Percentiles rank a stretch among this genome's conserved stretches.
phyloP scores from a whole-genome alignment of 2,329 filamentous ascomycete genomes.

The Cladosporium sp. region DNA sequence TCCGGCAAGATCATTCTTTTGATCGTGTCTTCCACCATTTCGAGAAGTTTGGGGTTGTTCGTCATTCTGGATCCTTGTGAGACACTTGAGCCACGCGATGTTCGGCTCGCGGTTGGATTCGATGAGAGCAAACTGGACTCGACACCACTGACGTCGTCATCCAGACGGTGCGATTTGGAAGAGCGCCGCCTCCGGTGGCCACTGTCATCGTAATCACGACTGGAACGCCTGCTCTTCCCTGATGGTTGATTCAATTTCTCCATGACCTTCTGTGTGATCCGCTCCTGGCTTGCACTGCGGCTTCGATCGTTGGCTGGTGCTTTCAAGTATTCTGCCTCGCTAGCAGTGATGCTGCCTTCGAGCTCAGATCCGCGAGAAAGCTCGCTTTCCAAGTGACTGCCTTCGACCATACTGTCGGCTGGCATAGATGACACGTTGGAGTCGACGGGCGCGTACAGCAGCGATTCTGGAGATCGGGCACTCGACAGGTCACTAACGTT shows the following conservation, averaged over 20 bases:
- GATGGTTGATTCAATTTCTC: slow-evolving; percentile 57
- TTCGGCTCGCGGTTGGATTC: slow-evolving; percentile 50
- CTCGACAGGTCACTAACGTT: slow-evolving; percentile 63
- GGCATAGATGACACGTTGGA: slow-evolving; percentile 87
- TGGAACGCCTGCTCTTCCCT: slow-evolving; percentile 37
- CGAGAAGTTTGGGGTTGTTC: slow-evolving; percentile 85
- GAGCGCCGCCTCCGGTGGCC: slow-evolving; percentile 28
- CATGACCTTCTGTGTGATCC: slow-evolving; percentile 64
- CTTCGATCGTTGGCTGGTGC: slow-evolving; percentile 56
- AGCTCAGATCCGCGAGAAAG: slow-evolving; percentile 32
- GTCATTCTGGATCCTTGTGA: slow-evolving; percentile 71
- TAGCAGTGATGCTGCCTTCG: slow-evolving; percentile 34
- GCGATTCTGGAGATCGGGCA: slow-evolving; percentile 43
- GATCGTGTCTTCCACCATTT: slow-evolving; percentile 91
- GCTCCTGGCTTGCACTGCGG: slow-evolving; percentile 62
- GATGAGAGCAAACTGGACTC: slow-evolving; percentile 62
- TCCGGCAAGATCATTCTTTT: slow-evolving; percentile 85
- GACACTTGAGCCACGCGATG: slow-evolving; percentile 56
- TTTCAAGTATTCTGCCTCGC: slow-evolving; percentile 41
- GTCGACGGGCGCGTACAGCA: slow-evolving; percentile 61
- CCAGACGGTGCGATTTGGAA: slow-evolving; percentile 49
- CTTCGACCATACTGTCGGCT: slow-evolving; percentile 65
- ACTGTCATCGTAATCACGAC: slow-evolving; percentile 33
- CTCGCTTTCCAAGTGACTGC: slow-evolving; percentile 43
- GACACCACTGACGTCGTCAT: slow-evolving; percentile 50